phyloP scores from a whole-genome alignment of 768 basidiomycete species.

The Tulasnella sp. region DNA sequence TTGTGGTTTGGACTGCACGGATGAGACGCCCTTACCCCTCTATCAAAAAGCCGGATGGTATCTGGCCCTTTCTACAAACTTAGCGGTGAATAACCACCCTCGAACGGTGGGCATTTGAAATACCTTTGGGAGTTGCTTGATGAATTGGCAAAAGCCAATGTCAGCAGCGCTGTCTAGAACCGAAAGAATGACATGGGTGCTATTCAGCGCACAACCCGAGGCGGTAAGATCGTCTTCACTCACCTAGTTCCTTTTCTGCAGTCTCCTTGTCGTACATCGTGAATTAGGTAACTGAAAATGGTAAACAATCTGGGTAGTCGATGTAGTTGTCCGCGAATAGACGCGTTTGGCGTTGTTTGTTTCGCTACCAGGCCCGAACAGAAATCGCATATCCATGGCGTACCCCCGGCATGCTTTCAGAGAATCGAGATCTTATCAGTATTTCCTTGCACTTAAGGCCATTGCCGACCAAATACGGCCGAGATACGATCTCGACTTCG shows the following conservation, averaged over 20 bases:
- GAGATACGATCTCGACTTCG: too few relatives aligned
- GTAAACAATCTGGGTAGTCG: not conserved
- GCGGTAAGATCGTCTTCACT: not conserved
- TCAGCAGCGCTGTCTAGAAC: slow-evolving; percentile 58
- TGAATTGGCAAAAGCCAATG: slow-evolving; percentile 64
- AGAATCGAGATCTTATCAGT: too few relatives aligned
- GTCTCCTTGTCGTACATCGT: slow-evolving; percentile 29
- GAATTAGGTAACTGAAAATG: not conserved
- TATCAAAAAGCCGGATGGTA: slow-evolving; percentile 81
- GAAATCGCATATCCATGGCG: too few relatives aligned
- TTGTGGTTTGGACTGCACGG: not conserved
- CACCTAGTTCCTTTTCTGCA: slow-evolving; percentile 25
- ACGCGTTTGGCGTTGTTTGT: slow-evolving; percentile 2
- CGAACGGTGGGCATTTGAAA: not conserved
- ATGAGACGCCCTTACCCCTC: slow-evolving; percentile 39
- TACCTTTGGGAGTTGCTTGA: slow-evolving; percentile 39
- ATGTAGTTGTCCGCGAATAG: not conserved
- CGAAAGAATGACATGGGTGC: not conserved
- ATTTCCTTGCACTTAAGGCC: too few relatives aligned
- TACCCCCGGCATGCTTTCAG: too few relatives aligned
- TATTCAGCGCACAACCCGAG: not conserved
- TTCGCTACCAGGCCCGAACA: too few relatives aligned
- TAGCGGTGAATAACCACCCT: not conserved
- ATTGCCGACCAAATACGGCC: too few relatives aligned
- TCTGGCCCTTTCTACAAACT: slow-evolving; percentile 46